Evolutionary conservation across 2,329 filamentous ascomycete genomes (phyloP).

Genomic region (Colletotrichum musae): DNA sequence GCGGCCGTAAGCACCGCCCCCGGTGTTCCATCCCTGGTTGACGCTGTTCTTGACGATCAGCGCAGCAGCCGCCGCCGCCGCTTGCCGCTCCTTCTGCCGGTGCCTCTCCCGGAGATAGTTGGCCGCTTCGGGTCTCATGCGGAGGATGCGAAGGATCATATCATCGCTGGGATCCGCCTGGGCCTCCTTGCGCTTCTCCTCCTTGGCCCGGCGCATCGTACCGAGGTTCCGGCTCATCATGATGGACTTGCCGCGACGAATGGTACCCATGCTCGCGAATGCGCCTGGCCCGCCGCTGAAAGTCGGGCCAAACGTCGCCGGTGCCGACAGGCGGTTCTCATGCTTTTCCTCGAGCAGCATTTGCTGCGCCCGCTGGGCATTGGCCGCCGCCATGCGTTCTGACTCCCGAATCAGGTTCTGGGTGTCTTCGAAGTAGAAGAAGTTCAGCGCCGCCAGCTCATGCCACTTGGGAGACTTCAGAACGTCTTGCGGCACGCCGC

Average conservation of each 20-base stretch:
- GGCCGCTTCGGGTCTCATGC: slow-evolving; percentile 93
- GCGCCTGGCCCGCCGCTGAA: slow-evolving; percentile 63
- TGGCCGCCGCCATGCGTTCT: slow-evolving; percentile 93
- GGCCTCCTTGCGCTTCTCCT: slow-evolving; percentile 94
- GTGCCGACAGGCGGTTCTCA: slow-evolving; percentile 74
- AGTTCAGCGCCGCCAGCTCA: slow-evolving; percentile 95
- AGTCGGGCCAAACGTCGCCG: slow-evolving; percentile 65
- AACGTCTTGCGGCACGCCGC: slow-evolving; percentile 91
- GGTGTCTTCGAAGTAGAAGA: slow-evolving; percentile 97
- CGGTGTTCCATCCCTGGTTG: slow-evolving; percentile 66
- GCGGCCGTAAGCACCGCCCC: slow-evolving; percentile 60
- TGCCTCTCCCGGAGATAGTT: slow-evolving; percentile 91
- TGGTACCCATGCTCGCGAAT: slow-evolving; percentile 79
- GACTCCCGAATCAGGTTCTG: slow-evolving; percentile 95
- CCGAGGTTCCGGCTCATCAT: slow-evolving; percentile 95
- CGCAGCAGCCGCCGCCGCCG: slow-evolving; percentile 90
- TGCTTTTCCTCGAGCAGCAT: slow-evolving; percentile 67
- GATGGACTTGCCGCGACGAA: slow-evolving; percentile 81
- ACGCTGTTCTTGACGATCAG: slow-evolving; percentile 96
- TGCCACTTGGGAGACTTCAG: slow-evolving; percentile 98
- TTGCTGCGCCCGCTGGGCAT: slow-evolving; percentile 80
- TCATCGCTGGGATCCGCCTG: slow-evolving; percentile 98
- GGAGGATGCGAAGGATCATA: slow-evolving; percentile 94
- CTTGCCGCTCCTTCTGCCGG: slow-evolving; percentile 93
- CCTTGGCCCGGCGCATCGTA: slow-evolving; percentile 95